These are phyloP conservation scores for Oryza brachyantha DNA, from an alignment of 176 grass and related monocot genomes.

Conservation along the genomic window DNA sequence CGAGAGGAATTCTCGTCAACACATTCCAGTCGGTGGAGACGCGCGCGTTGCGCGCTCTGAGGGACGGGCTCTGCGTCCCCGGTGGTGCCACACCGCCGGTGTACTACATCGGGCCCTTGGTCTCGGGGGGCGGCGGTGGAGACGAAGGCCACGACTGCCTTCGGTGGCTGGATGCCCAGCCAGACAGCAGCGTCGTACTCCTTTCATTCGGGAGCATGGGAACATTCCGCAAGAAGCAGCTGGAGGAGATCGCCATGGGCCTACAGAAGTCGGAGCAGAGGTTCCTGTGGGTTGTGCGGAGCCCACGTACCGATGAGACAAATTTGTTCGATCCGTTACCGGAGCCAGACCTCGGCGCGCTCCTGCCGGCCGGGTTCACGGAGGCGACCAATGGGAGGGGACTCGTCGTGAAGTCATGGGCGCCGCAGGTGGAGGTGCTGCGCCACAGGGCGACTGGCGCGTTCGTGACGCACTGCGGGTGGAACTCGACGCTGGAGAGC, in stretches of 20 bases:
- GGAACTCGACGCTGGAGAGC: slow-evolving; percentile 48
- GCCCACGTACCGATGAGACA: neutral
- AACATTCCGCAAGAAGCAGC: slow-evolving; percentile 35
- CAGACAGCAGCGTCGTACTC: slow-evolving; percentile 51
- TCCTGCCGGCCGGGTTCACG: slow-evolving; percentile 44
- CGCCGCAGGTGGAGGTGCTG: slow-evolving; percentile 53
- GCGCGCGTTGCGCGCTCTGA: slow-evolving; percentile 37
- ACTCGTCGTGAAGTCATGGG: slow-evolving; percentile 41
- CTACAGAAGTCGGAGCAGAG: slow-evolving; percentile 48
- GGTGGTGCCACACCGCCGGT: slow-evolving; percentile 40
- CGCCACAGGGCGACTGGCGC: slow-evolving; percentile 36
- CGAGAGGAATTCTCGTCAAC: slow-evolving; percentile 51
- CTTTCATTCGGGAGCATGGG: slow-evolving; percentile 69
- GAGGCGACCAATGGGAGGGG: slow-evolving; percentile 28
- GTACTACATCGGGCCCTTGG: slow-evolving; percentile 54
- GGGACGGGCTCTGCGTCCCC: slow-evolving; percentile 36
- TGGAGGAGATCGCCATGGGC: slow-evolving; percentile 46
- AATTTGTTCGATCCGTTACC: neutral
- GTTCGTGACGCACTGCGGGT: slow-evolving; percentile 39
- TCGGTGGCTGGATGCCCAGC: slow-evolving; percentile 58
- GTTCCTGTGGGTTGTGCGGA: slow-evolving; percentile 59
- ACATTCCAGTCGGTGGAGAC: slow-evolving; percentile 49
- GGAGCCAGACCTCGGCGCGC: slow-evolving; percentile 33
- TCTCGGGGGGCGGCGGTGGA: slow-evolving; percentile 3
- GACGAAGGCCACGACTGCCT: slow-evolving; percentile 39